Base-by-base conservation (phyloP, 306 rosid species). In the Lablab purpureus region DNA sequence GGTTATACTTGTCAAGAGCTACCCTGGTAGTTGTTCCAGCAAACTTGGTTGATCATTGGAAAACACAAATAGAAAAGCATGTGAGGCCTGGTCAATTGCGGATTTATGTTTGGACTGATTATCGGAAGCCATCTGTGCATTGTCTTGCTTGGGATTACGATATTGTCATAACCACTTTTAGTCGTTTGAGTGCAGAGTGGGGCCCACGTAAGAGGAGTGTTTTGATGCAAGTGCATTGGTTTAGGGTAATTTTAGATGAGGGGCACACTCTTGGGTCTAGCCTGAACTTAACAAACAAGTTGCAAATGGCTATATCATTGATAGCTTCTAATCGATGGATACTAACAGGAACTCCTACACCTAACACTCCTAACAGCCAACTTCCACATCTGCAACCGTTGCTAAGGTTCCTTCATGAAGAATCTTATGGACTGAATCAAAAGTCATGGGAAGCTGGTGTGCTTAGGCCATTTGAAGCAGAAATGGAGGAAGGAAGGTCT, bases 181-280 rank as follows among this genome's bases (percentile, higher is more conserved):
- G 78, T 74, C 99, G 99, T 46, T 79, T 95, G 56, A 95, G 99
- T 84, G 96, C 96, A 73, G 99, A 95, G 84, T 95, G 98, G 98
- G 79, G 90, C 12, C 91, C 96, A 30, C 90, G 79, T 34, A 92
- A 90, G 84, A 91, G 60, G 83, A 95, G 99, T 81, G 85, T 68
- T 69, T 62, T 92, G 81, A 87, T 75, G 90, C 97, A 95, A 81
- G 94, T 95, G 64, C 99, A 95, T 83, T 95, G 99, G 99, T 85
- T 87, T 81, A 88, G 99, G 87, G 78, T 95, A 83, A 87, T 95
- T 76, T 90, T 95, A 85, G 99, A 95, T 80, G 99, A 95, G 83
- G 99, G 99, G 49, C 98, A 95, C 89, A 95, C 98, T 79, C 99
- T 95, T 81, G 98, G 99, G 75, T 92, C 98, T 73, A 95, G 98